phyloP scores from a whole-genome alignment of 225 moss, liverwort and hornwort genomes.

The Pleurozium schreberi region DNA sequence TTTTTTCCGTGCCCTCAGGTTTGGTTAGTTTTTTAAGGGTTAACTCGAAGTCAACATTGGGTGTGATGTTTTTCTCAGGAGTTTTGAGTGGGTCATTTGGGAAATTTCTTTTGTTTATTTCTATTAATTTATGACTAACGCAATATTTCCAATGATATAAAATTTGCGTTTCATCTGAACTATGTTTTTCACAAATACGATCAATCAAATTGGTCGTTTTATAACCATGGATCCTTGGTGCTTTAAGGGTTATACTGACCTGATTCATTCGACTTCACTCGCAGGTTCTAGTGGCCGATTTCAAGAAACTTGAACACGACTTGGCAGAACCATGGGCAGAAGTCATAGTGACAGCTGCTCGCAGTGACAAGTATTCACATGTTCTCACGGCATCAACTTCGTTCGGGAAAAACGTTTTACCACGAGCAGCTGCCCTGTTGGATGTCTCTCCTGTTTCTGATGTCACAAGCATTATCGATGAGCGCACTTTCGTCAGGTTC shows the following conservation, averaged over 20 bases:
- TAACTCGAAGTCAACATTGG: not conserved
- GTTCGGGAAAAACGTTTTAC: conserved; percentile 78
- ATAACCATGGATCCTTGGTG: not conserved
- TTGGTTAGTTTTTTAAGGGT: not conserved
- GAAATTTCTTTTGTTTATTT: not conserved
- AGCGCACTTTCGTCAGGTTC: conserved; percentile 81
- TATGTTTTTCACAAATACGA: not conserved
- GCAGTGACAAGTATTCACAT: conserved; percentile 67
- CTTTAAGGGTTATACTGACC: not conserved
- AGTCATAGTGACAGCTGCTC: conserved; percentile 44
- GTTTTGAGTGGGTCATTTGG: not conserved
- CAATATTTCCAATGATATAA: not conserved
- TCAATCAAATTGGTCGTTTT: not conserved
- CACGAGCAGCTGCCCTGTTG: conserved; percentile 75
- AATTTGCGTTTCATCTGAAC: not conserved
- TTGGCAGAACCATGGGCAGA: conserved; percentile 96
- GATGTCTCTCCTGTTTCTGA: conserved; percentile 76
- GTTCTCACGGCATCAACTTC: conserved; percentile 68
- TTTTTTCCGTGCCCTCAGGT: not conserved
- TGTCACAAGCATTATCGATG: conserved; percentile 65
- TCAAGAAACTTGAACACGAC: conserved; percentile 58
- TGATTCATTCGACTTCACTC: not conserved
- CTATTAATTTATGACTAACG: too few species aligned
- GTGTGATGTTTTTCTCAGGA: not conserved
- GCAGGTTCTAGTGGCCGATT: conserved; percentile 84